Evolutionary conservation across 2,329 filamentous ascomycete genomes (phyloP), one percentile per base, ranked within the genome.

Genomic region (Epichloe brachyelytri): DNA sequence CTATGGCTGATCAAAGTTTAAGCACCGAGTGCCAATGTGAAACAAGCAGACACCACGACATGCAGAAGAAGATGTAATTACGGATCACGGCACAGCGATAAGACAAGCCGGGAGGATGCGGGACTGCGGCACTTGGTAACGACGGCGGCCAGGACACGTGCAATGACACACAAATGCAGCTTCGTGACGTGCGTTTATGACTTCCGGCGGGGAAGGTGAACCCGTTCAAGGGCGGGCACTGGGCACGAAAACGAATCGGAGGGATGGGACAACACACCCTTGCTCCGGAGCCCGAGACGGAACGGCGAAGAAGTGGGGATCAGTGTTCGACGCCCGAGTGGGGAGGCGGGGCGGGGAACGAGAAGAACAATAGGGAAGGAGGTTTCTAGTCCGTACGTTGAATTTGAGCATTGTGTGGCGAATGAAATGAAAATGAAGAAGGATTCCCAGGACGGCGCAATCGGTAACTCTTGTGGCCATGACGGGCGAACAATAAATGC

Each of bases 241-340:
- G 40, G 17, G 46, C 34, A 63, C 61, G 61, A 63, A 54, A 61
- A 63, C 53, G 54, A 58, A 52, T 46, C 61, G 61, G 61, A 52
- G 57, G 6, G 37, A 17, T 38, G 37, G 14, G 37, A 34, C 44
- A 20, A 36, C 44, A 5, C 17, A 11, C 30, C 26, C 44, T 14
- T 34, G 14, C 43, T 30, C 52, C 54, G 54, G 54, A 41, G 50
- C 45, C 52, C 52, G 55, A 54, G 47, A 55, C 55, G 54, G 55
- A 57, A 50, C 54, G 55, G 55, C 50, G 51, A 48, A 51, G 33
- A 37, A 37, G 37, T 47, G 46, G 47, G 30, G 40, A 30, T 11
- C 10, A 30, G 30, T 11, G 30, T 30, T 30, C 3, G 26, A 43
- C 20, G 26, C 33, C 43, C 43, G 43, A 40, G n/a, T 19, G 34